Base-by-base conservation (phyloP, 768 basidiomycete genomes). In the Lepiota venenata region DNA sequence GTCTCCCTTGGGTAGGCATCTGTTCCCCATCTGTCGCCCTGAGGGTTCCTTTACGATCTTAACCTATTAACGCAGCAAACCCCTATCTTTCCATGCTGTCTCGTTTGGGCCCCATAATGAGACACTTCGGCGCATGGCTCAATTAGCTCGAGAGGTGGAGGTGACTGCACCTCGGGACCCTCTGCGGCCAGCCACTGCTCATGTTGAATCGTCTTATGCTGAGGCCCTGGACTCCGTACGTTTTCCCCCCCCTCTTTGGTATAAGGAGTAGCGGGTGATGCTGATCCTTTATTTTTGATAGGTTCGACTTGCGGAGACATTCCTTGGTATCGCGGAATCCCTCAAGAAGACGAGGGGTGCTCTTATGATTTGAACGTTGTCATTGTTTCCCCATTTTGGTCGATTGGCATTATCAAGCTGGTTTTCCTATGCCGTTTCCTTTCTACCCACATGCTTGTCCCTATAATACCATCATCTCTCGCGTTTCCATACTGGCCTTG, bases 11-110 rank as follows among this genome's bases (percentile, higher is more conserved):
- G 82, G 77, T 81, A 36, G 29, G 54, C 18, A 37, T 20, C n/a
- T 14, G 2, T n/a, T 18, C 14, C 9, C 39, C 27, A 12, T 27
- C 21, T 25, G 12, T 21, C 32, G 4, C 9, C 25, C 6, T 35
- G 27, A 12, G 18, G 11, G 7, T 47, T 35, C 11, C 15, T 22
- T 10, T 21, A 9, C 6, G 3, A 47, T 56, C 15, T 20, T 2
- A 21, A 22, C 25, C 43, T 22, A 6, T 47, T 39, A 46, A 14
- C 18, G 40, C 32, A 84, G 83, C 11, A 79, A 80, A 66, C 66
- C 81, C 0, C 66, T 82, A 1, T 81, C 82, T 0, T 79, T 85
- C 60, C 83, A 85, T 42, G 63, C 82, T 0, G 78, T 85, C n/a
- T 74, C 78, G 0, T 85, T 85, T 39, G 84, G 81, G 3, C 66